Conservation (phyloP, 2,329 filamentous ascomycete species). For the Pseudogymnoascus sp. region DNA sequence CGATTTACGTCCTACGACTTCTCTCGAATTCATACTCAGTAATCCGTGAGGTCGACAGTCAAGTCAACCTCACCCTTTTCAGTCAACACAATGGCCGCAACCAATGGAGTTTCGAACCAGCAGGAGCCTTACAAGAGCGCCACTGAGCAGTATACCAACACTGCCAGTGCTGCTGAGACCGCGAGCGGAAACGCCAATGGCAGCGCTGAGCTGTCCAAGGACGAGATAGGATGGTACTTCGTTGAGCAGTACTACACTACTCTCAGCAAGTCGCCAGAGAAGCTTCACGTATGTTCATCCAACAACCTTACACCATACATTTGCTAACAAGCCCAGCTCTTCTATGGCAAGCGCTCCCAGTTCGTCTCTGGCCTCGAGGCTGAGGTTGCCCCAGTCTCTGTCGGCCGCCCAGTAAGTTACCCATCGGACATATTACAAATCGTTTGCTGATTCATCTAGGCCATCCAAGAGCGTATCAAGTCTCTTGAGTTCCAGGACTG, state of each 20-base stretch:
- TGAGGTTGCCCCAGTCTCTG: slow-evolving; percentile 76
- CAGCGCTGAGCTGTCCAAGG: slow-evolving; percentile 59
- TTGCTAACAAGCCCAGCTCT: slow-evolving; percentile 50
- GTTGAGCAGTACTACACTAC: slow-evolving; percentile 99
- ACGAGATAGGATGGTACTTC: slow-evolving; percentile 98
- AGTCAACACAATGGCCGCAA: slow-evolving; percentile 19
- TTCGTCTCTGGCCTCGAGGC: slow-evolving; percentile 90
- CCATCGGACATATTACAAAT: background rate
- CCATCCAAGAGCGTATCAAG: slow-evolving; percentile 92
- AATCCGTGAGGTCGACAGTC: background rate
- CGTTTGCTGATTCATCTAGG: slow-evolving; percentile 43
- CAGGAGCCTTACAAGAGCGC: slow-evolving; percentile 30
- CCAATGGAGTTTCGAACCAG: slow-evolving; percentile 31
- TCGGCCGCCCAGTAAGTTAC: slow-evolving; percentile 73
- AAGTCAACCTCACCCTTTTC: slow-evolving; percentile 5
- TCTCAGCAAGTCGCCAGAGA: slow-evolving; percentile 86
- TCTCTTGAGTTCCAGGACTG: slow-evolving; percentile 90
- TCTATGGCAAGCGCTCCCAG: slow-evolving; percentile 94
- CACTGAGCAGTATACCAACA: slow-evolving; percentile 29
- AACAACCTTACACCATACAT: background rate
- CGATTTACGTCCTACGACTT: background rate
- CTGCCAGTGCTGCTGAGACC: slow-evolving; percentile 24
- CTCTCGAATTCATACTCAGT: background rate
- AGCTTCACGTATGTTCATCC: slow-evolving; percentile 63
- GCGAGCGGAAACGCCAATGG: slow-evolving; percentile 28